These are phyloP conservation scores for Metschnikowia cerradonensis DNA, from an alignment of 805 yeast genomes.

Conservation along the genomic window DNA sequence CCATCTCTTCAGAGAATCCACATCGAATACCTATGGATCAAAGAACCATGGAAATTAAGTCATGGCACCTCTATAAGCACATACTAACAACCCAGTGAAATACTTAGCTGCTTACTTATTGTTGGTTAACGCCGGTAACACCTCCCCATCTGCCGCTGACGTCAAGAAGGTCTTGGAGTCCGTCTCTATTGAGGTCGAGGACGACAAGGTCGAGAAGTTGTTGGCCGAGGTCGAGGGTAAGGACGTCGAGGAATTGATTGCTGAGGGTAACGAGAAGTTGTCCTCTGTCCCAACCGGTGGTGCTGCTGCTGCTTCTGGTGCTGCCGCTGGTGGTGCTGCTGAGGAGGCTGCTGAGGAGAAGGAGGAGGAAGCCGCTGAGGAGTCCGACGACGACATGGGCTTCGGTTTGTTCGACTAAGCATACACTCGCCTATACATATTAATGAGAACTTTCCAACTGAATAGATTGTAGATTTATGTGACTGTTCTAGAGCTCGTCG, in stretches of 20 bases:
- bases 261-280: conserved; percentile 36
- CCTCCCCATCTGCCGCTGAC: conserved; percentile 42
- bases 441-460: conserved; percentile 1
- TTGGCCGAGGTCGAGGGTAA: conserved; percentile 35
- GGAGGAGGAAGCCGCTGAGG: conserved; percentile 24
- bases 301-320: conserved; percentile 27
- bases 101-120: conserved; percentile 47
- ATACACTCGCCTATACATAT: conserved; percentile 8
- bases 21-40: not conserved
- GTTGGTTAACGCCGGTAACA: conserved; percentile 45
- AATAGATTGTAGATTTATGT: not conserved
- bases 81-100: conserved; percentile 36
- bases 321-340: conserved; percentile 24
- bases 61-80: not conserved
- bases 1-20: not conserved
- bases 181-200: conserved; percentile 36
- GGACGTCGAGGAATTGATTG: conserved; percentile 33
- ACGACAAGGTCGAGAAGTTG: conserved; percentile 31
- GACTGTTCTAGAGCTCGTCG: conserved; percentile 7
- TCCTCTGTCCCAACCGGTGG: conserved; percentile 33
- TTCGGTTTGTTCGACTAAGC: conserved; percentile 31
- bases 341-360: conserved; percentile 26
- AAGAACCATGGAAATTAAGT: not conserved
- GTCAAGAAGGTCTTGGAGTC: conserved; percentile 38
- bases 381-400: conserved; percentile 30